These are phyloP conservation scores for Aureobasidium sp. DNA, from an alignment of 2,329 filamentous ascomycete species.

Conservation along the genomic window DNA sequence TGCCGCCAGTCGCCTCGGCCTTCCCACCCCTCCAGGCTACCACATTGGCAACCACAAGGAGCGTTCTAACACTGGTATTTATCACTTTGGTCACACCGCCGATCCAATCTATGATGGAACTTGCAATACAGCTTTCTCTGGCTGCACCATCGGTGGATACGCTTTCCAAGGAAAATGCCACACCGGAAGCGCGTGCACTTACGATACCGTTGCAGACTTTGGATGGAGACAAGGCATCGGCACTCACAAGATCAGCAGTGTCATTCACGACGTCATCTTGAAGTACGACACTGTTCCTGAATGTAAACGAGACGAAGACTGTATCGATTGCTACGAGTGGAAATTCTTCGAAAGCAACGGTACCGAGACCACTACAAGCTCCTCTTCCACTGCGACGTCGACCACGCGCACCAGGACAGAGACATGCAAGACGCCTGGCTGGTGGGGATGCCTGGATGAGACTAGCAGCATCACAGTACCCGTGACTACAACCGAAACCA, in stretches of 20 bases:
- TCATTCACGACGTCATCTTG: conserved; percentile 80
- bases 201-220: conserved; percentile 85
- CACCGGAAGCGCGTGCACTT: conserved; percentile 78
- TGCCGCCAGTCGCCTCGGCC: conserved; percentile 72
- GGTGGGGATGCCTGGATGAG: conserved; percentile 76
- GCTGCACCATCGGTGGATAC: conserved; percentile 87
- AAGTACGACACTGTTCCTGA: conserved; percentile 74
- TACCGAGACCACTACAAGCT: conserved; percentile 61
- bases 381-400: conserved; percentile 48
- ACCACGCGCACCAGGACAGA: conserved; percentile 61
- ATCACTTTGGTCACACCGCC: conserved; percentile 91
- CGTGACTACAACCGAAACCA: conserved; percentile 36
- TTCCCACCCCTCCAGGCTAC: conserved; percentile 75
- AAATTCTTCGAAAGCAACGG: conserved; percentile 93
- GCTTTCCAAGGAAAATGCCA: conserved; percentile 92
- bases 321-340: conserved; percentile 86
- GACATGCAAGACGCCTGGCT: conserved; percentile 85
- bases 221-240: conserved; percentile 88
- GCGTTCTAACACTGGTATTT: conserved; percentile 66
- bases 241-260: conserved; percentile 81
- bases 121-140: conserved; percentile 83
- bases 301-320: conserved; percentile 67
- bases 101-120: conserved; percentile 92
- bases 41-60: conserved; percentile 65
- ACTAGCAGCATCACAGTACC: conserved; percentile 41